Base-by-base conservation (phyloP, 257 asterid genomes). In the Thymus quinquecostatus region DNA sequence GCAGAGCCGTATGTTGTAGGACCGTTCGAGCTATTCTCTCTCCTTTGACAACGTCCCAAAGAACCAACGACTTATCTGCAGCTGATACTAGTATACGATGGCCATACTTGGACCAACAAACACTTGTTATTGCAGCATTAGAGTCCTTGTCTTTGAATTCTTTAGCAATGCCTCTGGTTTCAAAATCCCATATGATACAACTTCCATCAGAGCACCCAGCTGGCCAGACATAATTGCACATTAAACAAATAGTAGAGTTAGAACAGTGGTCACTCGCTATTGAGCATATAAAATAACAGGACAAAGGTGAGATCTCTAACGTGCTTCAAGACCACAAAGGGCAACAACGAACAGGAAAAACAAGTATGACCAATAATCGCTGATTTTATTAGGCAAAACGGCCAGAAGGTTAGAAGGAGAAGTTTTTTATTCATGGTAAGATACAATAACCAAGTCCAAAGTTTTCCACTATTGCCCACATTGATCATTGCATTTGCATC, bases 141-240 rank as follows among this genome's bases (percentile, higher is more conserved):
- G 86, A 83, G 29, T 88, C 95, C 71, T 83, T 82, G 66, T 90
- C 96, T 79, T 77, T 85, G 47, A 92, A 79, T 78, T 81, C 88
- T 78, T 85, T 92, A 41, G 92, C 86, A 61, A 92, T 78, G 55
- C 91, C 97, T 84, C 98, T 80, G 58, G 98, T 92, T 74, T 88
- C 95, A 80, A 90, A 92, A 87, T 92, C 98, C 97, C 97, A 92
- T 62, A 90, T 84, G 41, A 92, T 76, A 81, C 97, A 88, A 71
- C 88, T 87, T 76, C 98, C 98, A 78, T 92, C 97, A 47, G 90
- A 86, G 79, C 97, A 92, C 73, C 98, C 97, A 86, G 98, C 98
- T 92, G 85, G 38, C 71, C 64, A 77, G 34, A 9, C 66, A 68
- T 61, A 12, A 60, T 43, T 7, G 11, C 9, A 51, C 10, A 53